Conservation (phyloP, 371 early-diverging fungal species). For the Umbelopsis sp. region DNA sequence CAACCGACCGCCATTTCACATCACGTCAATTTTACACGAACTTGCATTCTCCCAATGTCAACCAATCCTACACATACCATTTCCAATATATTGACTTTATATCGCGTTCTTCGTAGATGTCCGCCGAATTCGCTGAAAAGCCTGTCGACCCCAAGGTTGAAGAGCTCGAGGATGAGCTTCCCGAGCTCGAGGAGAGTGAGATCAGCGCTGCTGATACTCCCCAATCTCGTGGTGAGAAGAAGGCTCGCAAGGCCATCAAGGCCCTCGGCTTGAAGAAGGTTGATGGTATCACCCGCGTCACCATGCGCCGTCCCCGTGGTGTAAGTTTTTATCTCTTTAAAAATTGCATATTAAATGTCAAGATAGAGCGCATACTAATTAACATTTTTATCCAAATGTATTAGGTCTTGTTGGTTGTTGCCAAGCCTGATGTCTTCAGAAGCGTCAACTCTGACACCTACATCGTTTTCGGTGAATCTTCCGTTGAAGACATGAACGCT, state of each 20-base stretch:
- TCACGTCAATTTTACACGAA: background rate
- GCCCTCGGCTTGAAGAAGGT: slow-evolving; percentile 92
- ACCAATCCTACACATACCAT: background rate
- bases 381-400: background rate
- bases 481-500: slow-evolving; percentile 83
- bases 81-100: slow-evolving; percentile 1
- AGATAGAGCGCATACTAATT: background rate
- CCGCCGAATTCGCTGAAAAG: slow-evolving; percentile 37
- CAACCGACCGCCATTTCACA: background rate
- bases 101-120: slow-evolving; percentile 25
- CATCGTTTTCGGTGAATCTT: slow-evolving; percentile 96
- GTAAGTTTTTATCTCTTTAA: slow-evolving; percentile 42
- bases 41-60: background rate
- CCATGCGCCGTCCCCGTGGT: slow-evolving; percentile 84
- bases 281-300: slow-evolving; percentile 88
- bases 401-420: slow-evolving; percentile 84
- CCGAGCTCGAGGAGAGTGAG: slow-evolving; percentile 28
- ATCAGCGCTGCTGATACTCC: slow-evolving; percentile 45
- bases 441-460: slow-evolving; percentile 87
- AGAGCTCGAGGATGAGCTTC: slow-evolving; percentile 26
- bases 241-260: slow-evolving; percentile 94
- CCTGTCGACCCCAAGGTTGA: slow-evolving; percentile 29
- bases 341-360: too few species aligned
- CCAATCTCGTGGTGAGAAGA: slow-evolving; percentile 88
- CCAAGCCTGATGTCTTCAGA: slow-evolving; percentile 94